Evolutionary conservation across 495 filamentous ascomycete genomes (phyloP).

Genomic region (Astrothelium subdiscretum): DNA sequence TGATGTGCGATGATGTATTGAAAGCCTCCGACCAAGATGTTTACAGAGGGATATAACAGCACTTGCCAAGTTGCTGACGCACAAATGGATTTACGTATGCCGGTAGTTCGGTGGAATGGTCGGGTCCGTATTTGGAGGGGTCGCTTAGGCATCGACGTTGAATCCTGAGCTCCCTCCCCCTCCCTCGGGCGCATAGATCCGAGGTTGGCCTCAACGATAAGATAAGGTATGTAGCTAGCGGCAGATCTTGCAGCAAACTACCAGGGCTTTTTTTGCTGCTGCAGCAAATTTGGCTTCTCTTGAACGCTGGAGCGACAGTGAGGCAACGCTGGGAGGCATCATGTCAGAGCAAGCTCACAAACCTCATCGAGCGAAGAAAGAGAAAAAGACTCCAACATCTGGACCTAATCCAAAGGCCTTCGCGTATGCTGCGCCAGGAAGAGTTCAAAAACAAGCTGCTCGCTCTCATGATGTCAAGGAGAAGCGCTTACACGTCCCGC

Average conservation of each 20-base stretch:
- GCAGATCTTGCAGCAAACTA: too few relatives aligned
- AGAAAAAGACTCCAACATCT: conserved; percentile 69
- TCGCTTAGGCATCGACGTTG: neutral
- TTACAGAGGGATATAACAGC: neutral
- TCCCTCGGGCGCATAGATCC: neutral
- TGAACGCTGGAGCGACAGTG: too few relatives aligned
- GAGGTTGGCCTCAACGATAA: neutral
- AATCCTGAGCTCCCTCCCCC: neutral
- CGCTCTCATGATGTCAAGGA: conserved; percentile 95
- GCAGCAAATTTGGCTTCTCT: too few relatives aligned
- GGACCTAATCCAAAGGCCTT: conserved; percentile 88
- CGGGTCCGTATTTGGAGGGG: too few relatives aligned
- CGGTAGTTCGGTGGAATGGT: too few relatives aligned
- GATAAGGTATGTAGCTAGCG: neutral
- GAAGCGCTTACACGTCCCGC: conserved; percentile 88
- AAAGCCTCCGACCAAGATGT: too few relatives aligned
- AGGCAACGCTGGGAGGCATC: too few relatives aligned
- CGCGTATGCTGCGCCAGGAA: conserved; percentile 72
- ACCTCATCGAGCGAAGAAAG: conserved; percentile 75
- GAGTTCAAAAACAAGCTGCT: conserved; percentile 69
- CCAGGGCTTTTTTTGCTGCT: neutral
- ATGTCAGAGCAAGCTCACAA: conserved; percentile 79
- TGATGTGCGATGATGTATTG: too few relatives aligned
- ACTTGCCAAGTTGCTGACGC: too few relatives aligned
- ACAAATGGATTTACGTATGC: too few relatives aligned